phyloP scores from a whole-genome alignment of 1,284 basidiomycete species.

The Fomitopsis palustris region DNA sequence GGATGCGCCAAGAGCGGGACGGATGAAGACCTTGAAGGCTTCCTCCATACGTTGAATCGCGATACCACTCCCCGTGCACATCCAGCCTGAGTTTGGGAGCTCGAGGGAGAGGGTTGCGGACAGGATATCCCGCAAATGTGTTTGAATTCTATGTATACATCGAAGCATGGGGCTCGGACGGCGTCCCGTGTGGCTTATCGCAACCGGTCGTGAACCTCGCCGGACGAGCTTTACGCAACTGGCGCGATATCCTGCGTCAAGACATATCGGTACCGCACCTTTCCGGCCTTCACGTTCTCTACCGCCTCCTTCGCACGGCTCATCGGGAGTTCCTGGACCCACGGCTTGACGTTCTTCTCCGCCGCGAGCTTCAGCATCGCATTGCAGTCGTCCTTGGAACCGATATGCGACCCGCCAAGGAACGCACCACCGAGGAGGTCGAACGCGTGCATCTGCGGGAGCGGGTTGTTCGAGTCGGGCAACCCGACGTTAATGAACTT shows the following conservation, averaged over 20 bases:
- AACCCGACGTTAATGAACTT: slow-evolving; percentile 51
- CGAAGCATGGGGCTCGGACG: no score
- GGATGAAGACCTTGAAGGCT: no score
- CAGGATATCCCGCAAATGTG: no score
- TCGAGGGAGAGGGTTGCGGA: no score
- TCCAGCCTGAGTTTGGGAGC: no score
- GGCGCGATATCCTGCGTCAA: slow-evolving; percentile 33
- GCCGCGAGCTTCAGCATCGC: slow-evolving; percentile 56
- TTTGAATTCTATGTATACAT: no score
- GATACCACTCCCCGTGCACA: no score
- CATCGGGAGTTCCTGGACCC: slow-evolving; percentile 52
- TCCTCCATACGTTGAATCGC: no score
- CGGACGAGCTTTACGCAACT: not conserved
- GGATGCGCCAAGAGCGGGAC: no score
- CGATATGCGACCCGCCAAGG: slow-evolving; percentile 47
- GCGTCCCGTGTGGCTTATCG: no score
- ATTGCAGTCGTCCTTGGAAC: slow-evolving; percentile 59
- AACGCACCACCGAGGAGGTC: slow-evolving; percentile 36
- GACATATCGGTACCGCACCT: slow-evolving; percentile 48
- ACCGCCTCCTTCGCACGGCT: slow-evolving; percentile 52
- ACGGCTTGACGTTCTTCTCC: slow-evolving; percentile 48
- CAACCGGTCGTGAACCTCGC: not conserved
- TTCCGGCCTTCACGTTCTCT: slow-evolving; percentile 46
- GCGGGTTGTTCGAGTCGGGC: slow-evolving; percentile 35
- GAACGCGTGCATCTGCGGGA: slow-evolving; percentile 34